Base-by-base conservation (phyloP, 148 eudicot genomes). In the Rhododendron williamsianum region DNA sequence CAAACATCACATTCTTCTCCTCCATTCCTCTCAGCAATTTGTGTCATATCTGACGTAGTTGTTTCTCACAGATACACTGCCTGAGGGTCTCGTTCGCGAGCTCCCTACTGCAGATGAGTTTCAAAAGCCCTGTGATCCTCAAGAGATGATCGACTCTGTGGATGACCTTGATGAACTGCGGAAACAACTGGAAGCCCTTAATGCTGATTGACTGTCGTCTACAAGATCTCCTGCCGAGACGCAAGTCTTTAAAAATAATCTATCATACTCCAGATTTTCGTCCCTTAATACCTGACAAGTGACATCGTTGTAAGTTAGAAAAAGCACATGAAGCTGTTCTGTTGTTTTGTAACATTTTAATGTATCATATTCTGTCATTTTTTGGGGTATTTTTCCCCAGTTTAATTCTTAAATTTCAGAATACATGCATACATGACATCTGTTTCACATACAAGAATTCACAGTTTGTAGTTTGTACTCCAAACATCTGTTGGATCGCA, bases 141-240 rank as follows among this genome's bases (percentile, higher is more conserved):
- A 90, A 45, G 92, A 92, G 85, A 83, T 80, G 13, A 84, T 87
- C 13, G 86, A 88, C 87, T 18, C 92, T 23, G 65, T 81, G 36
- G 98, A 94, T 88, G 98, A 94, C 83, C 94, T 96, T 71, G 98
- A 94, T 27, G 98, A 96, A 69, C 93, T 96, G 19, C 87, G 91
- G 83, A 92, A 85, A 80, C 98, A 94, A 85, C 95, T 96, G 19
- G 98, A 96, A 35, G 94, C 97, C 36, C 95, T 96, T 82, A 96
- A 94, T 85, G 91, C 91, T 76, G 91, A 84, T 84, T 90, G 87
- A 83, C 30, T 25, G 13, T n/a, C 60, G 12, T 41, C 4, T 71
- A 72, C 38, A 18, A 83, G 3, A 83, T 16, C 13, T 41, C 71
- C 19, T 10, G 4, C 15, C 3, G 52, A 4, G 15, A 67, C 16